Evolutionary conservation across 768 basidiomycete species (phyloP).

Genomic region (Tulasnella calospora): DNA sequence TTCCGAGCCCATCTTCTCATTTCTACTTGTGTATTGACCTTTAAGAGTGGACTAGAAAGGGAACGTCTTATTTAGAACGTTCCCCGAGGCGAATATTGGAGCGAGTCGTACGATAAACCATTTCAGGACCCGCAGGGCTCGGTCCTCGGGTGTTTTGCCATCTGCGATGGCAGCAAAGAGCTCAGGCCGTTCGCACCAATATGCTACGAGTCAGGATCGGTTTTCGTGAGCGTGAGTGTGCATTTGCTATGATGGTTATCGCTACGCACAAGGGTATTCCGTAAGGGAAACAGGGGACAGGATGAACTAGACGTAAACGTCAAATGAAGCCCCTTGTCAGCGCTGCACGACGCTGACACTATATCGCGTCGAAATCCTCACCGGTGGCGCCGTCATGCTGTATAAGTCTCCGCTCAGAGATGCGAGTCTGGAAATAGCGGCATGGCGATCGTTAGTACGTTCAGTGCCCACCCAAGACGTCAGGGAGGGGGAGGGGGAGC

Average conservation of each 20-base stretch:
- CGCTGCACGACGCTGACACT: not conserved
- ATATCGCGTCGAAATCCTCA: not conserved
- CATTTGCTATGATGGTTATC: not conserved
- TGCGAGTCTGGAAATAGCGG: constrained; percentile 53
- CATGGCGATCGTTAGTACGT: not conserved
- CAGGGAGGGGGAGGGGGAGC: not conserved
- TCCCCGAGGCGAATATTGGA: not conserved
- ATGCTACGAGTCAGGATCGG: constrained; percentile 51
- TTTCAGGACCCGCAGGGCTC: constrained; percentile 73
- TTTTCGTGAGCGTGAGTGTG: not conserved
- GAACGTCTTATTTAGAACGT: not conserved
- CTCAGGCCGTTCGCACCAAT: constrained; percentile 94
- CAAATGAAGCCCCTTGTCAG: not conserved
- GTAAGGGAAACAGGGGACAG: constrained; percentile 86
- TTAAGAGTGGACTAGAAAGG: constrained; percentile 58
- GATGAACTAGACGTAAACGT: constrained; percentile 59
- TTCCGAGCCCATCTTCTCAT: constrained; percentile 93
- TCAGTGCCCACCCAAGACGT: not conserved
- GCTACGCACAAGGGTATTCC: constrained; percentile 73
- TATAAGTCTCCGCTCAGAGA: constrained; percentile 86
- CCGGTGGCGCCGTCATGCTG: constrained; percentile 63
- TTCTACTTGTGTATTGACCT: constrained; percentile 90
- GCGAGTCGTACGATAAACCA: constrained; percentile 81
- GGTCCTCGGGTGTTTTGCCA: constrained; percentile 64
- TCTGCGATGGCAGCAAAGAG: constrained; percentile 83